Base-by-base conservation (phyloP, 305 asterid genomes). In the Fraxinus ornus region DNA sequence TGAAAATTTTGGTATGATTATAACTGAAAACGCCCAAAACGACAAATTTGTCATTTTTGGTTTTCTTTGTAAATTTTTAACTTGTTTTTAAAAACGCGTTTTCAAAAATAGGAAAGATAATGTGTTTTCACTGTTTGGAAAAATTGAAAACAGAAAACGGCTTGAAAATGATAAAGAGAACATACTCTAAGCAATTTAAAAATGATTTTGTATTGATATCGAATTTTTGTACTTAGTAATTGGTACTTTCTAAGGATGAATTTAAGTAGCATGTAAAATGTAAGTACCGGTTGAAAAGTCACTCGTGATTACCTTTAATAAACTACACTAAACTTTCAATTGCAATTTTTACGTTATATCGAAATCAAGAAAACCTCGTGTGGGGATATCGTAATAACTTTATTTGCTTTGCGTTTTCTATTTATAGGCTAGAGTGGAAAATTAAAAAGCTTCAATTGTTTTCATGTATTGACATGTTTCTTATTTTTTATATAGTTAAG, bases 231-330 rank as follows among this genome's bases (percentile, higher is more conserved):
- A 37, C 44, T 37, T 41, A 2, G 17, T 41, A 41, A 10, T 41
- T 10, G 52, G 15, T 41, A 10, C 52, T 41, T 41, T 41, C 1
- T 10, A 10, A 39, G 15, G 49, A 41, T 0, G 15, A 41, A 8
- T 1, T 41, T 9, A 41, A 41, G 17, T 41, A 10, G 7, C 73
- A 81, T 49, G 28, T 39, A 66, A 78, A 26, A 41, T 13, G 79
- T 79, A 79, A 82, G 88, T 80, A 82, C 24, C 0, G 78, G 22
- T 37, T 41, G 28, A 13, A 84, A 81, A 47, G 32, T 57, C 57
- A 82, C 79, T 79, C 5, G 0, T 12, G 19, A 47, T 47, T 12
- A 49, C 22, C 60, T 49, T 17, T 15, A 4, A 15, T n/a, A 49
- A 49, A 4, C 2, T 3, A 44, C 4, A 12, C 9, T 9, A 41